Evolutionary conservation across 2,329 filamentous ascomycete genomes (phyloP).

Genomic region (Chaetomium globosum): DNA sequence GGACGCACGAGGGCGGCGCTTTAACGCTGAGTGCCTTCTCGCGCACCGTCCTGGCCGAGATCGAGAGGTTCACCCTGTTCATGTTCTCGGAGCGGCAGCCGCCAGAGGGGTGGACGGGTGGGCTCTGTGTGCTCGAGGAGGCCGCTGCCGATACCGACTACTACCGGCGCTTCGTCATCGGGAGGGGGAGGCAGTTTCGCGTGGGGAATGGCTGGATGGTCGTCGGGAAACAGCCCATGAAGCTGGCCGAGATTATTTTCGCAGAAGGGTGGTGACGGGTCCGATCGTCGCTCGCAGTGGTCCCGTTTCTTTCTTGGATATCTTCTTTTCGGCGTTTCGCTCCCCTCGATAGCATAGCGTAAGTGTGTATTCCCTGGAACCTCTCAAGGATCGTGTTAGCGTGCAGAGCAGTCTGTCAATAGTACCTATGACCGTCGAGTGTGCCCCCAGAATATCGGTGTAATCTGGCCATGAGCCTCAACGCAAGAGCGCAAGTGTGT

Average conservation of each 20-base stretch:
- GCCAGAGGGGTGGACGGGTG: constrained; percentile 37
- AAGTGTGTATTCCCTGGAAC: background rate
- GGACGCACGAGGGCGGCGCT: constrained; percentile 35
- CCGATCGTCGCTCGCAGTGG: background rate
- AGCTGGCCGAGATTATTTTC: constrained; percentile 40
- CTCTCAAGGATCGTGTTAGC: background rate
- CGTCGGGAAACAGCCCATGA: constrained; percentile 36
- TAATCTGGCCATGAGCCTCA: background rate
- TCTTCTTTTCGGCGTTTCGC: background rate
- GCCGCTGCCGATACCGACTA: constrained; percentile 31
- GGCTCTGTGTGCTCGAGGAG: constrained; percentile 36
- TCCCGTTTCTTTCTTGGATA: background rate
- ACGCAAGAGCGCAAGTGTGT: background rate
- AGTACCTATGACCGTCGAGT: background rate
- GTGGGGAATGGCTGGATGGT: constrained; percentile 34
- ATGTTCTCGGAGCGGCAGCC: constrained; percentile 40
- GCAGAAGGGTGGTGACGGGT: constrained; percentile 34
- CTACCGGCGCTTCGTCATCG: constrained; percentile 36
- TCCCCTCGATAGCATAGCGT: background rate
- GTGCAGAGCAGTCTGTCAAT: background rate
- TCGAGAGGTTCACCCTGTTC: constrained; percentile 41
- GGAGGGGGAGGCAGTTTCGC: constrained; percentile 35
- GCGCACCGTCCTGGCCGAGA: constrained; percentile 34
- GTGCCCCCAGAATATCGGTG: background rate
- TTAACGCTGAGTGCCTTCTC: constrained; percentile 36